Percentiles rank a stretch among this genome's conserved stretches.
These are phyloP conservation scores for Populus deltoides DNA, from an alignment of 345 rosid genomes.

Conservation along the genomic window DNA sequence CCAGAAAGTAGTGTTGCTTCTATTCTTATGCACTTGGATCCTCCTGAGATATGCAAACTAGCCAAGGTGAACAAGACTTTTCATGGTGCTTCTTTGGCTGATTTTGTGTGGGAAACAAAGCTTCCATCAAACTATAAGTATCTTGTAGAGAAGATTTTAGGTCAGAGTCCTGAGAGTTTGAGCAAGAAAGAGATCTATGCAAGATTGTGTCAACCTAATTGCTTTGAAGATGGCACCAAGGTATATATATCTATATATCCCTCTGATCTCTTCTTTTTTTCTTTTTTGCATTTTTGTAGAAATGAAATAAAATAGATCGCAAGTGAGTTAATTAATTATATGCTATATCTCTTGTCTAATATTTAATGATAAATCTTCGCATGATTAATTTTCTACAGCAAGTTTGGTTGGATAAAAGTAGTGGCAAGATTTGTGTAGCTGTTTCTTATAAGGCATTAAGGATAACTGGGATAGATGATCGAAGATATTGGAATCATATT, in stretches of 20 bases:
- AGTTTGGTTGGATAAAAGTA: conserved; percentile 74
- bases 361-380: neutral
- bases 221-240: conserved; percentile 67
- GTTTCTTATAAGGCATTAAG: conserved; percentile 74
- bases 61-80: conserved; percentile 61
- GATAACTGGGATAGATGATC: conserved; percentile 83
- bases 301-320: neutral
- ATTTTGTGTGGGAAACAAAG: conserved; percentile 81
- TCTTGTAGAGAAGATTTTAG: conserved; percentile 48
- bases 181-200: conserved; percentile 65
- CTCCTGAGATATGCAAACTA: conserved; percentile 74
- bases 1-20: conserved; percentile 71
- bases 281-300: neutral
- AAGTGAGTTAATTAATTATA: neutral
- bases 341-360: neutral
- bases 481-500: conserved; percentile 84
- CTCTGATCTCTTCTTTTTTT: neutral
- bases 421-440: conserved; percentile 63
- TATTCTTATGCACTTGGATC: conserved; percentile 63
- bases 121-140: conserved; percentile 70
- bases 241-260: conserved; percentile 25
- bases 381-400: conserved; percentile 33
- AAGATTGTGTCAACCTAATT: conserved; percentile 52
- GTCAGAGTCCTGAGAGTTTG: conserved; percentile 23
- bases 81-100: conserved; percentile 61